Percentiles rank a stretch among this genome's conserved stretches.
phyloP scores from a whole-genome alignment of 108 stramenopile genomes.

The Fragilariopsis cylindrus region DNA sequence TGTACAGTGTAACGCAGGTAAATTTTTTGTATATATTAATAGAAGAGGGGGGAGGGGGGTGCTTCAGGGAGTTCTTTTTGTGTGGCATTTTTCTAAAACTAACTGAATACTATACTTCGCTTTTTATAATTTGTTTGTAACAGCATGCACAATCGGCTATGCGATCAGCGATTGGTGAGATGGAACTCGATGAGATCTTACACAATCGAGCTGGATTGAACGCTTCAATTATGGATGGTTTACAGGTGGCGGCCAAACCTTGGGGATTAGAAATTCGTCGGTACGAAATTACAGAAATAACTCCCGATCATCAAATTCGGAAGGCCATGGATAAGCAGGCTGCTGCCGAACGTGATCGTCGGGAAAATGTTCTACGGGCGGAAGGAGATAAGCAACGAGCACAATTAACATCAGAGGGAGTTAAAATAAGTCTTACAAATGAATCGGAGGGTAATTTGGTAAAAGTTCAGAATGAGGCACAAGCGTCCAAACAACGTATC shows the following conservation, averaged over 20 bases:
- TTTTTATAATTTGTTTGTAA: not conserved
- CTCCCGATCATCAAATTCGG: constrained; percentile 93
- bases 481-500: constrained; percentile 80
- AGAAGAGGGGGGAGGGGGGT: not conserved
- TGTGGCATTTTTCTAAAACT: not conserved
- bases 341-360: constrained; percentile 91
- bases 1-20: constrained; percentile 95
- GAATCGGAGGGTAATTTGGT: constrained; percentile 97
- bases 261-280: constrained; percentile 95
- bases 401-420: constrained; percentile 92
- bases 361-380: constrained; percentile 94
- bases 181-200: constrained; percentile 98
- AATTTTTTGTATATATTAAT: constrained; percentile 8
- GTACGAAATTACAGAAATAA: constrained; percentile 98
- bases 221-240: constrained; percentile 81
- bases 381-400: constrained; percentile 94
- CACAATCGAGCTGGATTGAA: constrained; percentile 92
- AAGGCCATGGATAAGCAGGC: constrained; percentile 99
- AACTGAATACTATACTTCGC: too few species aligned
- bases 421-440: constrained; percentile 93
- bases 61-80: constrained; percentile 1
- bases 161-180: constrained; percentile 97
- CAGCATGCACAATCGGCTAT: constrained; percentile 97
- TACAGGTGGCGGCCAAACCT: constrained; percentile 94
- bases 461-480: constrained; percentile 90